phyloP scores from a whole-genome alignment of 1,284 basidiomycete genomes.

The Cryptococcus sp. region DNA sequence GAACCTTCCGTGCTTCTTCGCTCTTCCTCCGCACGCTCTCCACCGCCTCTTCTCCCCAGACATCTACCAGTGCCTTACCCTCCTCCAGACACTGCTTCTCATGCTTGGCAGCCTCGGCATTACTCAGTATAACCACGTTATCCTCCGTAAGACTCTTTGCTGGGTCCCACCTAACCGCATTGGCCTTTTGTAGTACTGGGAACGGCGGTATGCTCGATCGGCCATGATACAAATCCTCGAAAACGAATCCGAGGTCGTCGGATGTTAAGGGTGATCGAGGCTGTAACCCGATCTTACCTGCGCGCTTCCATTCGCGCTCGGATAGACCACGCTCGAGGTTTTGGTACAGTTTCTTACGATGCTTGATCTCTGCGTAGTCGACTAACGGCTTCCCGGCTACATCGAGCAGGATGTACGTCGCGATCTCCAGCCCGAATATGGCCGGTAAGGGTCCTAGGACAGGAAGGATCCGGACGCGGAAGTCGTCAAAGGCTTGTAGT shows the following conservation, averaged over 20 bases:
- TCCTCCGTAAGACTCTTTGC: constrained; percentile 63
- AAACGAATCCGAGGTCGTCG: constrained; percentile 76
- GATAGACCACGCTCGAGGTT: constrained; percentile 74
- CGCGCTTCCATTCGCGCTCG: constrained; percentile 54
- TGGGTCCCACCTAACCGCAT: constrained; percentile 72
- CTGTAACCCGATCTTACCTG: constrained; percentile 18
- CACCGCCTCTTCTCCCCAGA: constrained; percentile 68
- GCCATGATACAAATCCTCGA: constrained; percentile 82
- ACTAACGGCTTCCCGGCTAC: constrained; percentile 77
- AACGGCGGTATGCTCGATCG: constrained; percentile 76
- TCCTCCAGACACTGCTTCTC: constrained; percentile 58
- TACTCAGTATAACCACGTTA: constrained; percentile 80
- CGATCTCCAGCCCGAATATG: constrained; percentile 84
- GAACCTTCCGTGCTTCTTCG: constrained; percentile 58
- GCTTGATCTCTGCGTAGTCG: constrained; percentile 79
- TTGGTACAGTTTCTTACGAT: constrained; percentile 79
- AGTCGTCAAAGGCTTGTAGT: constrained; percentile 88
- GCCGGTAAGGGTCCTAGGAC: constrained; percentile 72
- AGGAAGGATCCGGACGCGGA: constrained; percentile 63
- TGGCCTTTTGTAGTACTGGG: constrained; percentile 61
- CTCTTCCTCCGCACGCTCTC: constrained; percentile 57
- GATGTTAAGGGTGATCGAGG: constrained; percentile 67
- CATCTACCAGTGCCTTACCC: constrained; percentile 56
- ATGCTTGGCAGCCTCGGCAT: constrained; percentile 71
- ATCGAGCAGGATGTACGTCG: constrained; percentile 81